Evolutionary conservation across 73 alveolate species (phyloP).

Genomic region (Paramecium primaurelia): DNA sequence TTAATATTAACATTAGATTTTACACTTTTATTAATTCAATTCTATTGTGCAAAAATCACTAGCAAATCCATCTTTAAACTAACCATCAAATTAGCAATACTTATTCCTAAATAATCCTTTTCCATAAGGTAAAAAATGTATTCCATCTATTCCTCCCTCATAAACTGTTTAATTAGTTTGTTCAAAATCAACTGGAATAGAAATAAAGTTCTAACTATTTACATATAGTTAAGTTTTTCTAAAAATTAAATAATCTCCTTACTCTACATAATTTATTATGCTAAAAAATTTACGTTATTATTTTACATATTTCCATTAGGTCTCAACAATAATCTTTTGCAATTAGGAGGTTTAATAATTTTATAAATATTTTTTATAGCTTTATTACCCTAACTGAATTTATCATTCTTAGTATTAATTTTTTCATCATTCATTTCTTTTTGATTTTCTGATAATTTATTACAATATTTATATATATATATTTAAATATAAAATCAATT

Average conservation of each 20-base stretch:
- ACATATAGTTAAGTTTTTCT: background rate
- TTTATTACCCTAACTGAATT: background rate
- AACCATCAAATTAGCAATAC: background rate
- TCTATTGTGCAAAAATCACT: background rate
- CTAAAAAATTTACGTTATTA: background rate
- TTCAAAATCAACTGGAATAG: background rate
- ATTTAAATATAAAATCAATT: background rate
- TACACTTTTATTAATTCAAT: too few species aligned
- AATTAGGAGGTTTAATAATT: background rate
- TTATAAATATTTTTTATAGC: background rate
- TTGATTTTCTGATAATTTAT: too few species aligned
- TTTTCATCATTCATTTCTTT: background rate
- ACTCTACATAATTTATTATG: background rate
- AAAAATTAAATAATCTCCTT: background rate
- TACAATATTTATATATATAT: background rate
- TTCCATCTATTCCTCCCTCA: background rate
- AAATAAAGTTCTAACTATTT: background rate
- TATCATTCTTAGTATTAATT: background rate
- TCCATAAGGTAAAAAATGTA: background rate
- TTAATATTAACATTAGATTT: background rate
- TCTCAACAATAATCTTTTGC: background rate
- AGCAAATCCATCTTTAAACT: background rate
- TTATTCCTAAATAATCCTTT: background rate
- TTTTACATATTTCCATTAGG: constrained; percentile 3
- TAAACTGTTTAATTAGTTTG: background rate